Evolutionary conservation across 495 filamentous ascomycete species (phyloP), one percentile per base, ranked within the genome.

Genomic region (Stereocaulon alpinum): DNA sequence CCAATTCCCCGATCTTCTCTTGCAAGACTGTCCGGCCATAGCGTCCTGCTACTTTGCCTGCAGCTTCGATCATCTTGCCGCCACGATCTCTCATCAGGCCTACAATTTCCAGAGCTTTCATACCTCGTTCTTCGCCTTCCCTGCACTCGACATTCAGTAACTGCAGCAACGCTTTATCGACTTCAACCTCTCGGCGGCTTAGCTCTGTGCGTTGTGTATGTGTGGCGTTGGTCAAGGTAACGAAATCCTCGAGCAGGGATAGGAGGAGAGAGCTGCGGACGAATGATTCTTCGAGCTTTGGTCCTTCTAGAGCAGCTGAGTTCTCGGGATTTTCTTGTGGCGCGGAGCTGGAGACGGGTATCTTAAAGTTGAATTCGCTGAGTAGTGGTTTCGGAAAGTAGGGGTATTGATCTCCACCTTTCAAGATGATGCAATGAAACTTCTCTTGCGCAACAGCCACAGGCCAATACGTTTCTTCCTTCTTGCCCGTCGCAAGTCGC

Each of bases 401-500:
- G 4, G 93, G 93, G 69, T 96, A 83, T 67, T 86, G 79, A 66
- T 98, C 94, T 14, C 85, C 87, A 57, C 93, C 93, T 72, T 98
- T 97, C 64, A 98, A 85, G 64, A 98, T 97, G 71, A 97, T 96
- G 72, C 94, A 97, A 74, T 97, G 91, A 71, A 98, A 98, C 67
- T 88, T 94, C 63, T 85, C 79, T 63, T 91, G 83, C 17, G 91
- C 90, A 2, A 96, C 91, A 11, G 92, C 93, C 37, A 98, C 89
- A 0, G 93, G 94, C 83, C 90, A 98, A 72, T 98, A 98, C 0
- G 77, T 81, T 70, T 98, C 93, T 62, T 87, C 82, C 68, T 94
- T 96, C 48, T 82, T 82, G 40, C 94, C 93, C 7, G 81, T 81
- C 3, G 86, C 85, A 6, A 95, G 77, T 53, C 93, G 89, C 5